phyloP scores from a whole-genome alignment of 2,329 filamentous ascomycete species.

The Mycosphaerella arachidis region DNA sequence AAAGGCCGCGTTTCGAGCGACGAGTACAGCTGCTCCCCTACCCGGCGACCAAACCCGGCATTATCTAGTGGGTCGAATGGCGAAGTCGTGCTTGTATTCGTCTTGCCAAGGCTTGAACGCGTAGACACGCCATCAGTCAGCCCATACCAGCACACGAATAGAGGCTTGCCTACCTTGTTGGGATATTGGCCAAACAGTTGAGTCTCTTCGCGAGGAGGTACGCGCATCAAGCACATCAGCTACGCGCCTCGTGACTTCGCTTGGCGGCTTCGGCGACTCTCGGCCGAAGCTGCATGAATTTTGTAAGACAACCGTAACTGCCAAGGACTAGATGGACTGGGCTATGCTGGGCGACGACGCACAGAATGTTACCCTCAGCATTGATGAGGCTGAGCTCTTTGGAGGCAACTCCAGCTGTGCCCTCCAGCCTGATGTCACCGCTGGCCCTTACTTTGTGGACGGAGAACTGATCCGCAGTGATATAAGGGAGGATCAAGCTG shows the following conservation, averaged over 20 bases:
- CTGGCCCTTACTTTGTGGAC: constrained; percentile 25
- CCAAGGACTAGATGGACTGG: background rate
- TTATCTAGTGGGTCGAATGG: too few species aligned
- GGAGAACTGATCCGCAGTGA: constrained; percentile 37
- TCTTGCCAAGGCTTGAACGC: background rate
- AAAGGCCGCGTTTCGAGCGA: background rate
- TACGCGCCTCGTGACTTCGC: too few species aligned
- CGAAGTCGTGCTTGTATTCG: background rate
- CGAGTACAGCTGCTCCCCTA: too few species aligned
- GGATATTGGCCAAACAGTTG: background rate
- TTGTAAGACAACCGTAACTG: too few species aligned
- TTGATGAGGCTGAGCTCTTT: constrained; percentile 20
- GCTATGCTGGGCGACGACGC: too few species aligned
- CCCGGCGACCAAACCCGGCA: too few species aligned
- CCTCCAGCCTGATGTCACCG: constrained; percentile 28
- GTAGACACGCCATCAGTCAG: background rate
- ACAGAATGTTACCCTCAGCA: constrained; percentile 20
- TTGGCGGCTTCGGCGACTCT: background rate
- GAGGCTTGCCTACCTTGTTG: background rate
- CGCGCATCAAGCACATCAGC: too few species aligned
- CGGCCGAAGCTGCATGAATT: background rate
- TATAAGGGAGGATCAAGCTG: constrained; percentile 40
- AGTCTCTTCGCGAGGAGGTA: too few species aligned
- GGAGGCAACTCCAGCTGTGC: constrained; percentile 26
- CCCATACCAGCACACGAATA: background rate